These are phyloP conservation scores for Scytalidium sp. DNA, from an alignment of 2,329 filamentous ascomycete species.

Conservation along the genomic window DNA sequence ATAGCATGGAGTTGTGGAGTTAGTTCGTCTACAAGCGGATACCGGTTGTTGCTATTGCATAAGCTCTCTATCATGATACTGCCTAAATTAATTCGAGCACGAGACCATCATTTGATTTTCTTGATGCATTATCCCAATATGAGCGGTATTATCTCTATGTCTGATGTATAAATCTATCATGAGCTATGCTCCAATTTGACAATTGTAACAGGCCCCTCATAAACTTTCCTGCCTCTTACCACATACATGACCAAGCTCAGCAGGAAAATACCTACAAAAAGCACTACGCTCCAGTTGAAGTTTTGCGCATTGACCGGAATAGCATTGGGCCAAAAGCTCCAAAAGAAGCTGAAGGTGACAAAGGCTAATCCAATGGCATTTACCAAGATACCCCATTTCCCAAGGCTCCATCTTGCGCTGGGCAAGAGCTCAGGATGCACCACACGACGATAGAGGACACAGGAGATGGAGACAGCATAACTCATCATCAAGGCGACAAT, in stretches of 20 bases:
- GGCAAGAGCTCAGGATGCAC: slow-evolving; percentile 33
- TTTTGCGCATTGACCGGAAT: slow-evolving; percentile 31
- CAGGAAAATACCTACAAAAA: slow-evolving; percentile 7
- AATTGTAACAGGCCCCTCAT: slow-evolving; percentile 15
- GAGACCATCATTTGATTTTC: too few species aligned
- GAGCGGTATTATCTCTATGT: too few species aligned
- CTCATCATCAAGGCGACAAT: slow-evolving; percentile 44
- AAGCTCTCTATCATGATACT: too few species aligned
- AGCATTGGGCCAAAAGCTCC: slow-evolving; percentile 42
- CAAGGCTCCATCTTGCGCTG: slow-evolving; percentile 35
- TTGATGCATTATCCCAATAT: too few species aligned
- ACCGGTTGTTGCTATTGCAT: too few species aligned
- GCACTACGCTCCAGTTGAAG: slow-evolving; percentile 39
- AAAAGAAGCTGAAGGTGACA: slow-evolving; percentile 39
- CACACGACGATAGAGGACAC: slow-evolving; percentile 38
- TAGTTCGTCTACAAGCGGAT: too few species aligned
- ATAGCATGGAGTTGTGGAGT: too few species aligned
- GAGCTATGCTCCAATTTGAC: not conserved
- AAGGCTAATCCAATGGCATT: slow-evolving; percentile 39
- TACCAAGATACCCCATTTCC: slow-evolving; percentile 34
- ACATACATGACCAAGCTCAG: slow-evolving; percentile 19
- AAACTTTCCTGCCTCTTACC: slow-evolving; percentile 27
- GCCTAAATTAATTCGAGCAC: too few species aligned
- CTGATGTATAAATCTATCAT: too few species aligned
- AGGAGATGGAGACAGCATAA: slow-evolving; percentile 42